Percentiles rank a stretch among this genome's conserved stretches.
These are phyloP conservation scores for Globomyces pollinis-pini DNA, from an alignment of 192 early-diverging fungal genomes.

Conservation along the genomic window DNA sequence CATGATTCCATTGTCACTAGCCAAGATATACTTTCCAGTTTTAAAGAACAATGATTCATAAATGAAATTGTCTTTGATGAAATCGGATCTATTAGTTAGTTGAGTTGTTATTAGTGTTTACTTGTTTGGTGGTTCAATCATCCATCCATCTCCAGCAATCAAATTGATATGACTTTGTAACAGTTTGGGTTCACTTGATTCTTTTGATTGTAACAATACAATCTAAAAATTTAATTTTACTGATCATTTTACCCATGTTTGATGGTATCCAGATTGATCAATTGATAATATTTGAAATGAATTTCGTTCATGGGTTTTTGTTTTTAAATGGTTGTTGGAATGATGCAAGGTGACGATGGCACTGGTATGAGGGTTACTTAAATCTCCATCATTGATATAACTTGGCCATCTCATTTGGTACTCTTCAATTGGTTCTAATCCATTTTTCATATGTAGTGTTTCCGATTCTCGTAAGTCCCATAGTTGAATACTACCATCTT, in stretches of 20 bases:
- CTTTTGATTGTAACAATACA: not conserved
- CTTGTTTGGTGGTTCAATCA: not conserved
- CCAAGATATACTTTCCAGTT: not conserved
- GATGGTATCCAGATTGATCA: constrained; percentile 27
- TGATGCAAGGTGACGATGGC: not conserved
- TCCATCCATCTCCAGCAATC: not conserved
- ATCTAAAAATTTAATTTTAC: too few species aligned
- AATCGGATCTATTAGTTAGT: not conserved
- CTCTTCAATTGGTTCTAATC: constrained; percentile 1
- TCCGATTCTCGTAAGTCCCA: constrained; percentile 33
- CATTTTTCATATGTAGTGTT: constrained; percentile 10
- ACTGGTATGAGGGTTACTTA: too few species aligned
- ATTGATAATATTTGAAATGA: constrained; percentile 29
- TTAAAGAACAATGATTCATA: not conserved
- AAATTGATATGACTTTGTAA: too few species aligned
- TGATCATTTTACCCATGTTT: constrained; percentile 45
- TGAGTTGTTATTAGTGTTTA: not conserved
- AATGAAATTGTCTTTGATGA: not conserved
- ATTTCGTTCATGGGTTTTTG: not conserved
- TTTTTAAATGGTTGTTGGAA: not conserved
- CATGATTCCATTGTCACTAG: not conserved
- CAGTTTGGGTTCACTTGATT: too few species aligned
- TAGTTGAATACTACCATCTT: constrained; percentile 29
- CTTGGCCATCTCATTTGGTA: constrained; percentile 16
- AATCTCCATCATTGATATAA: constrained; percentile 24